Evolutionary conservation across 495 filamentous ascomycete species (phyloP), one percentile per base, ranked within the genome.

Genomic region (Daldinia loculata): DNA sequence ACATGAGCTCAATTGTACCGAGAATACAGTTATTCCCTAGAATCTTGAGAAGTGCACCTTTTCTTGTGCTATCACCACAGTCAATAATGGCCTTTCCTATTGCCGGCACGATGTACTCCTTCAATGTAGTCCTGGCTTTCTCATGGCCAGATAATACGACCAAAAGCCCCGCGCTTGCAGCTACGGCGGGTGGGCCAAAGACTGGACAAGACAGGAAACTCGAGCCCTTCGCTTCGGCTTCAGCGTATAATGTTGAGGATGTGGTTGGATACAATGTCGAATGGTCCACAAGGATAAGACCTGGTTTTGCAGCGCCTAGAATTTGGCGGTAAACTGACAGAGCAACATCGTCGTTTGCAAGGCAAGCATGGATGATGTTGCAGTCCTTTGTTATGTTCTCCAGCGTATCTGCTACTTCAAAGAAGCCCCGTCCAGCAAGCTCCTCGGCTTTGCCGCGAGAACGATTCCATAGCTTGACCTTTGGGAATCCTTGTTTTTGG

Each of bases 391-490:
- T 9, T 48, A 48, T 48, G 22, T 22, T 48, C 19, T 48, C 43
- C 9, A 48, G 19, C 4, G 43, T 48, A 24, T 48, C 43, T 8
- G 43, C 17, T 24, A 48, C 43, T 48, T 48, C 43, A 5, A 48
- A 24, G 43, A 48, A 48, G 8, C 43, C 43, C 1, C 17, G 19
- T 24, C 2, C 24, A 4, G 24, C 50, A 17, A 63, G 61, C 15
- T 63, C 45, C 8, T 63, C 36, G 36, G 50, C 50, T 17, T 63
- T 63, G 12, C 61, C n/a, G 26, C 50, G 61, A 56, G 61, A 63
- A 19, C 61, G 61, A 43, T 63, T 63, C 61, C 61, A 63, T 43
- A 63, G 36, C 26, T 63, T 63, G 15, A 63, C 61, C 24, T 56
- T 63, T 43, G 61, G 50, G 19, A 55, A 56, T 19, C 61, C 61